phyloP scores from a whole-genome alignment of 257 asterid species.

The Solanum corneliomulleri region DNA sequence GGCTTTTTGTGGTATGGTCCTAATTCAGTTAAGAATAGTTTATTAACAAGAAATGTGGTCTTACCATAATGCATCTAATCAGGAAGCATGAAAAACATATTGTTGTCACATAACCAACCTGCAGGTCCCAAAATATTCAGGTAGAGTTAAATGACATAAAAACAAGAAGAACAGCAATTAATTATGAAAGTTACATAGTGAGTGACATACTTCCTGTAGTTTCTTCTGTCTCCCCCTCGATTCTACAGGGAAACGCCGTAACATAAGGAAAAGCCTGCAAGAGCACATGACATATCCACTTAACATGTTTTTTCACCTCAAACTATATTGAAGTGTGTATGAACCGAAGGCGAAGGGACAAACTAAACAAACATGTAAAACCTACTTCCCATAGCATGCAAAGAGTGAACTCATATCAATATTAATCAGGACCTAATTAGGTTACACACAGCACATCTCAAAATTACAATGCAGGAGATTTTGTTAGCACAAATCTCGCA shows the following conservation, averaged over 20 bases:
- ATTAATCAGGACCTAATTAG: neutral
- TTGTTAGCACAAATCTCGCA: neutral
- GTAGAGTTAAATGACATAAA: neutral
- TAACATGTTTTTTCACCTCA: neutral
- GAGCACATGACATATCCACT: neutral
- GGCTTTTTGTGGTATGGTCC: neutral
- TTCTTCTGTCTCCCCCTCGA: slow-evolving; percentile 95
- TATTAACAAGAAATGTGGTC: slow-evolving; percentile 4
- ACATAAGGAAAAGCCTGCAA: slow-evolving; percentile 80
- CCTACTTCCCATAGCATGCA: neutral
- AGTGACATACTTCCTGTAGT: slow-evolving; percentile 70
- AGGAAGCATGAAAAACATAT: slow-evolving; percentile 89
- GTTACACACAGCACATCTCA: neutral
- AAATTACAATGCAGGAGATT: neutral
- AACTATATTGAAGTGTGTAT: neutral
- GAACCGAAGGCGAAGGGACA: neutral
- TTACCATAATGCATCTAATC: slow-evolving; percentile 85
- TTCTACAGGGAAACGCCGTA: slow-evolving; percentile 88
- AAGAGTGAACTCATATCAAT: neutral
- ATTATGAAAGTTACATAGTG: neutral
- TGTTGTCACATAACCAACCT: slow-evolving; percentile 99
- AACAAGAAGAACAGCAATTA: neutral
- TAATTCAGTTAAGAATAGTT: neutral
- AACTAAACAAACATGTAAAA: neutral
- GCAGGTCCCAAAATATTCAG: slow-evolving; percentile 10